Evolutionary conservation across 2,329 filamentous ascomycete genomes (phyloP), one percentile per base, ranked within the genome.

Genomic region (Dothidotthia symphoricarpi): DNA sequence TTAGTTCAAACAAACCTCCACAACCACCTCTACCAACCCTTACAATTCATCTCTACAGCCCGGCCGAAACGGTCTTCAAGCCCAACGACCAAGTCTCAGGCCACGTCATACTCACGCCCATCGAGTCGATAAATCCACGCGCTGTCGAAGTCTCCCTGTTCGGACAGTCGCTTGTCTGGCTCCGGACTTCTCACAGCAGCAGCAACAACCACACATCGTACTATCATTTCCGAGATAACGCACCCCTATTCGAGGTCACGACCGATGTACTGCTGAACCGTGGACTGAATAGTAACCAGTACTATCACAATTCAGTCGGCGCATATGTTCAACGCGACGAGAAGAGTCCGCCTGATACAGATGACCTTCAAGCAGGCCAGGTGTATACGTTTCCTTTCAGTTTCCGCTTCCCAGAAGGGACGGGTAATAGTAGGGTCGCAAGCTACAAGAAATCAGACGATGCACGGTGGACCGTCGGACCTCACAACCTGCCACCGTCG

Each of bases 191-290:
- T n/a, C 27, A 35, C 14, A 28, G 14, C 8, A 37, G 11, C 14
- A 31, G 25, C 16, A 41, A 30, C 9, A 29, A 36, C 10, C 28
- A 8, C 3, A 42, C 37, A 4, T 19, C 34, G 3, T 57, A 58
- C 37, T 10, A 34, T 8, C 57, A 60, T 28, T 60, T 47, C 31
- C 46, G 55, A 4, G 57, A 60, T 35, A 41, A 57, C 15, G 52
- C 47, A 10, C 50, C 47, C 1, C 34, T 61, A 1, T 59, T 59
- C 36, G 38, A 44, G 12, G 42, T 53, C 6, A 41, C 33, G 1
- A 36, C 34, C 14, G 51, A 57, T 16, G 15, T 58, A 2, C 22
- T 57, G 5, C 34, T 38, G n/a, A 32, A 34, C 15, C 17, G 19
- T 22, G 19, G 19, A 22, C 9, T 22, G 19, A 22, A 22, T 22